Base-by-base conservation (phyloP, 192 early-diverging fungal species). In the Coemansia sp. region DNA sequence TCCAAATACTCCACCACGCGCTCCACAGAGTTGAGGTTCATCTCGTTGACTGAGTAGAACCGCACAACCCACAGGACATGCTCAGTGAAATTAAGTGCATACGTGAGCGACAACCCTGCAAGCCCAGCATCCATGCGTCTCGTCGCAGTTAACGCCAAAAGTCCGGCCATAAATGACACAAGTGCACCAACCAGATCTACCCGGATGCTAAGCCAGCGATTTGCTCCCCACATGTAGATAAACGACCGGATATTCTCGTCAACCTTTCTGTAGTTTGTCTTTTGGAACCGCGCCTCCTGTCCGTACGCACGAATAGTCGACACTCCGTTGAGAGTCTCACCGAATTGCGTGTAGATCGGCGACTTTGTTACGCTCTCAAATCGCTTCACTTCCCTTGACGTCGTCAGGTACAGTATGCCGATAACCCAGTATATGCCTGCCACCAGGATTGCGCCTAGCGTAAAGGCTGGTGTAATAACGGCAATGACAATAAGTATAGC, bases 151-250 rank as follows among this genome's bases (percentile, higher is more conserved):
- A 93, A 23, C 39, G 94, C 81, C 26, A 90, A 70, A 26, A 93
- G 58, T 9, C 86, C 90, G 16, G 90, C 86, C 59, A 74, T 70
- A 60, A 94, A 89, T 28, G 79, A 81, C 23, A 81, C 79, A 25
- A 72, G 56, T 9, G 79, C 72, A 1, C 79, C 78, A 0, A 84
- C 66, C 21, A 81, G 66, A 20, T 93, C 94, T 15, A 90, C 90
- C 48, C 95, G 89, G 52, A 90, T 86, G 64, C 88, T 89, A 46
- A 96, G 74, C 94, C 94, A 95, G 25, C 94, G 85, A 74, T 95
- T 97, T 20, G 89, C 84, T 3, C 84, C 84, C 92, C 93, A 93
- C 75, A 94, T 85, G 64, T 86, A 87, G 62, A 92, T 87, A 70
- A 87, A 93, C 12, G 93, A 87, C 26, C 91, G 86, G 63, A 95